Conservation (phyloP, 164 flowering plant genomes). For the grape (Vitis vinifera) region ASM3070453v1 NC_081809.1:5705001-5705500, state of each 20-base stretch:
- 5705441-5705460: conserved; percentile 55
- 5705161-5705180: conserved; percentile 55
- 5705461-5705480: conserved; percentile 51
- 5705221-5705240: conserved; percentile 46
- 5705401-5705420: conserved; percentile 50
- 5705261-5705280: conserved; percentile 52
- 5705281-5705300: conserved; percentile 54
- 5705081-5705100: conserved; percentile 49
- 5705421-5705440: conserved; percentile 51
- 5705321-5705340: conserved; percentile 50
- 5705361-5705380: conserved; percentile 61
- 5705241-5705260: conserved; percentile 49
- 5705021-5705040: conserved; percentile 54
- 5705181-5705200: conserved; percentile 40
- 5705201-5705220: conserved; percentile 56
- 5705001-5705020: conserved; percentile 60
- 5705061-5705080: conserved; percentile 56
- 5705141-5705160: conserved; percentile 45
- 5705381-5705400: conserved; percentile 55
- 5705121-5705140: conserved; percentile 55
- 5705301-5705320: conserved; percentile 51
- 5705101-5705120: conserved; percentile 53
- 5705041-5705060: conserved; percentile 59
- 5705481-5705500: conserved; percentile 58
- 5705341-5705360: conserved; percentile 46